phyloP scores from a whole-genome alignment of 1,284 basidiomycete genomes.

The Ustilago loliicola region DNA sequence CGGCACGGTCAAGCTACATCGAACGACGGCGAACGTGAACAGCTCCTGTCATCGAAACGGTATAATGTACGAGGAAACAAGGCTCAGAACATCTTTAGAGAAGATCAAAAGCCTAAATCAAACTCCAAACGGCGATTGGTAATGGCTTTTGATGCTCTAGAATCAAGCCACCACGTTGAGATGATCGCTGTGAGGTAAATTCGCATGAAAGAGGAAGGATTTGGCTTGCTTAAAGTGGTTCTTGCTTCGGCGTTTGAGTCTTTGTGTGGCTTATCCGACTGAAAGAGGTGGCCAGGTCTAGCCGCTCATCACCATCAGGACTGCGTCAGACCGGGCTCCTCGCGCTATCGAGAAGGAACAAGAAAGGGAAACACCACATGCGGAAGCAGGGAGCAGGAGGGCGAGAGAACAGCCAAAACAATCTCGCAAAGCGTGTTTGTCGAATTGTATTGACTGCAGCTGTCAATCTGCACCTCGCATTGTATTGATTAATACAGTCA shows the following conservation, averaged over 20 bases:
- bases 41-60: too few relatives aligned
- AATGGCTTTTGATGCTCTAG: not conserved
- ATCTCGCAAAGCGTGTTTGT: not conserved
- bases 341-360: too few relatives aligned
- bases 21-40: too few relatives aligned
- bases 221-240: not conserved
- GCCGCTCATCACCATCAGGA: too few relatives aligned
- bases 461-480: constrained; percentile 1
- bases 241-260: too few relatives aligned
- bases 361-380: not conserved
- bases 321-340: too few relatives aligned
- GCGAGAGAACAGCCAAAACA: not conserved
- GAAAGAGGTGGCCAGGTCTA: too few relatives aligned
- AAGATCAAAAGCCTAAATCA: not conserved
- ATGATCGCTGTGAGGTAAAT: not conserved
- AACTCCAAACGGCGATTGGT: constrained; percentile 1
- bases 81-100: too few relatives aligned
- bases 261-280: too few relatives aligned
- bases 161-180: not conserved
- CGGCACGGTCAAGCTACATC: too few relatives aligned
- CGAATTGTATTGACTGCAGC: constrained; percentile 1
- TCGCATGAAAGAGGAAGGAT: not conserved
- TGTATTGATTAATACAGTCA: constrained; percentile 2
- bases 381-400: not conserved
- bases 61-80: too few relatives aligned